Conservation (phyloP, 495 filamentous ascomycete genomes). For the Penicillium turbatum region DNA sequence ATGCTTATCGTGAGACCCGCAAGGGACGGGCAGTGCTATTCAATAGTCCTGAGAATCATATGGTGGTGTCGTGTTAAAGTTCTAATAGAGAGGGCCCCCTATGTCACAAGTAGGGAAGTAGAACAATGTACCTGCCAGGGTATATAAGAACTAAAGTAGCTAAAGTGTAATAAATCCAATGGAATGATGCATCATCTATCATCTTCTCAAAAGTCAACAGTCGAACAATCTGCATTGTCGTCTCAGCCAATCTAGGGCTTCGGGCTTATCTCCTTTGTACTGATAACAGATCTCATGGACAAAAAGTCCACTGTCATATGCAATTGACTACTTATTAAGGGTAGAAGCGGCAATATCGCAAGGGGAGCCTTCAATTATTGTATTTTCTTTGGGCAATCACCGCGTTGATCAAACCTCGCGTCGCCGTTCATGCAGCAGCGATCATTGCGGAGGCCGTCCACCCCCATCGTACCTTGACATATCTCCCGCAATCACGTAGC, state of each 20-base stretch:
- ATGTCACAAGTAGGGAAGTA: too few relatives aligned
- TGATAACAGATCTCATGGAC: conserved; percentile 1
- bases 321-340: not conserved
- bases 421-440: too few relatives aligned
- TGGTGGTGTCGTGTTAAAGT: not conserved
- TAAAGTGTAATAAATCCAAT: too few relatives aligned
- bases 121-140: too few relatives aligned
- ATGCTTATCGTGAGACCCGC: conserved; percentile 33
- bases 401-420: not conserved
- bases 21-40: conserved; percentile 20
- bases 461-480: too few relatives aligned
- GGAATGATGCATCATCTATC: not conserved
- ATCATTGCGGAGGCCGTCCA: too few relatives aligned
- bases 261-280: conserved; percentile 14
- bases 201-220: too few relatives aligned
- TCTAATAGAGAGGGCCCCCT: not conserved
- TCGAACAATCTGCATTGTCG: conserved; percentile 13
- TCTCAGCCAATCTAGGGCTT: conserved; percentile 15
- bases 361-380: conserved; percentile 7
- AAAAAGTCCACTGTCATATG: not conserved
- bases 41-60: conserved; percentile 14
- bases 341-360: not conserved
- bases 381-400: not conserved
- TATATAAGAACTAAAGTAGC: too few relatives aligned
- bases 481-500: too few relatives aligned